Evolutionary conservation across 108 stramenopile species (phyloP).

Genomic region (Cyclotella atomus): DNA sequence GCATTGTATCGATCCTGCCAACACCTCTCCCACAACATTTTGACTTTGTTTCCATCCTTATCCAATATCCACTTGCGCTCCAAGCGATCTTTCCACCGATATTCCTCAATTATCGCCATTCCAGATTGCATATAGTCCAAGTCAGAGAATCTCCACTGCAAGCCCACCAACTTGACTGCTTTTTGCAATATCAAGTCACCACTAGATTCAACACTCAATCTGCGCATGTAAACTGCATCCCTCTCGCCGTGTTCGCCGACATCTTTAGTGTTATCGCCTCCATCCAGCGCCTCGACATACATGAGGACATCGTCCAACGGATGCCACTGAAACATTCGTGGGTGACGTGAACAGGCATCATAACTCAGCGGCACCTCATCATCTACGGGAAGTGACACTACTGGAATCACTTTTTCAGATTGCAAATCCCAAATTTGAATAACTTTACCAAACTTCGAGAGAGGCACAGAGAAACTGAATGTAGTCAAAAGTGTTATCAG

Average conservation of each 20-base stretch:
- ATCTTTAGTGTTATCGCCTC: conserved; percentile 27
- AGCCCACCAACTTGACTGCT: conserved; percentile 24
- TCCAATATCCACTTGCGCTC: conserved; percentile 38
- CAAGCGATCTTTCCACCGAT: conserved; percentile 49
- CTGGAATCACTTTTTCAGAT: neutral
- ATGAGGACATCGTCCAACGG: conserved; percentile 26
- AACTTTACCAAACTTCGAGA: conserved; percentile 29
- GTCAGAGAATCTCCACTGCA: conserved; percentile 41
- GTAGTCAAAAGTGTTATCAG: conserved; percentile 18
- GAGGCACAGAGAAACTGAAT: conserved; percentile 43
- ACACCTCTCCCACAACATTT: conserved; percentile 35
- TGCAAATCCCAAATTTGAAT: conserved; percentile 44
- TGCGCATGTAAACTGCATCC: conserved; percentile 36
- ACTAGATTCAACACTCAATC: neutral
- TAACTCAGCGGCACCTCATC: conserved; percentile 49
- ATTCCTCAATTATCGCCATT: conserved; percentile 18
- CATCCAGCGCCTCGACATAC: conserved; percentile 36
- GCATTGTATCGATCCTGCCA: conserved; percentile 50
- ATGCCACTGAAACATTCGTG: conserved; percentile 32
- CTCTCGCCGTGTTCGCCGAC: conserved; percentile 35
- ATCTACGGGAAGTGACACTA: conserved; percentile 39
- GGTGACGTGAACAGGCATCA: conserved; percentile 47
- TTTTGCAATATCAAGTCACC: conserved; percentile 20
- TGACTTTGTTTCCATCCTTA: conserved; percentile 10
- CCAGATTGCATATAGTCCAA: conserved; percentile 33